These are phyloP conservation scores for Hamamelis virginiana DNA, from an alignment of 164 flowering plant species.

Conservation along the genomic window DNA sequence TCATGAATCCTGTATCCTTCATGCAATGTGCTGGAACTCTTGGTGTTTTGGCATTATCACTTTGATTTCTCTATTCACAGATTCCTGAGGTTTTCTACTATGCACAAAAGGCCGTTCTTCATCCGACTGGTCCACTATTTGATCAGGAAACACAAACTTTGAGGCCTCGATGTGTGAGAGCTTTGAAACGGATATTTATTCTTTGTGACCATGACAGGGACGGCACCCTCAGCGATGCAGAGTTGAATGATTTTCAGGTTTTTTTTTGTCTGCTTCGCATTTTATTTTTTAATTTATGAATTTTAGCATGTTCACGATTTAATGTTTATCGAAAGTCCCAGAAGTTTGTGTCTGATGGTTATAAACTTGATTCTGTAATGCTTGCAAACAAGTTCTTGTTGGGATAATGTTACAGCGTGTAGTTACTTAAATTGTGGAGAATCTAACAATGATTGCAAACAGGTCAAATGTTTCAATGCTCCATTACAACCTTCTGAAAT, in stretches of 20 bases:
- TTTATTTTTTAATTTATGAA: too few relatives aligned
- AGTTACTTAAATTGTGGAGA: neutral
- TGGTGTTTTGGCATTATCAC: neutral
- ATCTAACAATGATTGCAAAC: conserved; percentile 24
- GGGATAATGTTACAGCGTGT: neutral
- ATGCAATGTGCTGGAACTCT: neutral
- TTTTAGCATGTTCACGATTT: too few relatives aligned
- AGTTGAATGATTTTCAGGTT: conserved; percentile 87
- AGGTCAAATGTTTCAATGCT: conserved; percentile 97
- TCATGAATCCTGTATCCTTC: neutral
- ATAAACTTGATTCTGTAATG: neutral
- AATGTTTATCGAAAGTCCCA: too few relatives aligned
- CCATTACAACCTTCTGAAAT: conserved; percentile 93
- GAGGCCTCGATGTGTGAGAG: conserved; percentile 54
- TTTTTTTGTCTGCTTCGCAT: neutral
- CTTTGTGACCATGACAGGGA: conserved; percentile 68
- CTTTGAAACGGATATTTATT: conserved; percentile 53
- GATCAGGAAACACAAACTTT: conserved; percentile 57
- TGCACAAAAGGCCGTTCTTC: conserved; percentile 89
- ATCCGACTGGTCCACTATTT: conserved; percentile 57
- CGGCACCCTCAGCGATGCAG: conserved; percentile 53
- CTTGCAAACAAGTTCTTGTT: neutral
- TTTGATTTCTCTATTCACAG: conserved; percentile 31
- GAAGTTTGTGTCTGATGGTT: too few relatives aligned
- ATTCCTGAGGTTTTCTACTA: conserved; percentile 95